Evolutionary conservation across 176 grass and related monocot species (phyloP).

Genomic region (Aegilops umbellulata): DNA sequence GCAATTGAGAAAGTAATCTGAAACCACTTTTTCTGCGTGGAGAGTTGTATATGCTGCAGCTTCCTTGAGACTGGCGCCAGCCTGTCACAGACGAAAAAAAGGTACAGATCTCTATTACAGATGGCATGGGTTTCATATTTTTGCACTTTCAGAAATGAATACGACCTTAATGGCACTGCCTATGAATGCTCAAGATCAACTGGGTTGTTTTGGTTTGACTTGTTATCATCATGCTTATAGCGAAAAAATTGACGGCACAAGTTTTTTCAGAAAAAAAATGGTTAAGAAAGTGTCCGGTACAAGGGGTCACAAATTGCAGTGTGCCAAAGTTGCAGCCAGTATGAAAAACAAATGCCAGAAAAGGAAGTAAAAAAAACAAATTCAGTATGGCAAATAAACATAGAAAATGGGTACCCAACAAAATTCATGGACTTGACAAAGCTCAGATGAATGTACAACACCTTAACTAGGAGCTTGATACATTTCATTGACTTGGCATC

Average conservation of each 20-base stretch:
- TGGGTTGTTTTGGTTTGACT: not conserved
- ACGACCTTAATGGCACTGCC: not conserved
- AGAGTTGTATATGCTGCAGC: not conserved
- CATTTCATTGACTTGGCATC: constrained; percentile 8
- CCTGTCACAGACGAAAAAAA: constrained; percentile 14
- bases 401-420: not conserved
- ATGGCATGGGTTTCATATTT: not conserved
- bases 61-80: constrained; percentile 25
- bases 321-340: not conserved
- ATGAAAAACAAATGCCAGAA: not conserved
- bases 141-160: not conserved
- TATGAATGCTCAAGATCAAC: not conserved
- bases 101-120: not conserved
- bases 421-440: not conserved
- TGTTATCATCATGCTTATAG: not conserved
- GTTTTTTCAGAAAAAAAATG: not conserved
- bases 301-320: not conserved
- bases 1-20: too few species aligned
- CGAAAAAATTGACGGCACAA: not conserved
- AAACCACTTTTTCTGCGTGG: too few species aligned
- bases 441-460: constrained; percentile 6
- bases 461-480: constrained; percentile 22
- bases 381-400: not conserved
- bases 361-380: not conserved
- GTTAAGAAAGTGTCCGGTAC: not conserved